phyloP scores from a whole-genome alignment of 805 yeast genomes.

The Dipodascus geniculatus region DNA sequence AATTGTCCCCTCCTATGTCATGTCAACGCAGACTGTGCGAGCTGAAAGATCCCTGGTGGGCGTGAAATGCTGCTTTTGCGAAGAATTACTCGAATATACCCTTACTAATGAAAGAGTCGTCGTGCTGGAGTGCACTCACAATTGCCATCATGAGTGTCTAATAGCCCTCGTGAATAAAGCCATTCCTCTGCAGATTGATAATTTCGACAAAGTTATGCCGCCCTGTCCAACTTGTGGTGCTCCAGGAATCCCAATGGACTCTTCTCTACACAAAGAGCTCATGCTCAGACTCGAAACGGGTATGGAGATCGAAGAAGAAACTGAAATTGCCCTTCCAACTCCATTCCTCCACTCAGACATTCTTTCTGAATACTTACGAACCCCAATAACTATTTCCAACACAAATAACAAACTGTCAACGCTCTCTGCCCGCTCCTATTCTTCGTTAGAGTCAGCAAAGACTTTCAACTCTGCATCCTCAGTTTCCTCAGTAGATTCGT shows the following conservation, averaged over 20 bases:
- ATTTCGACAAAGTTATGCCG: neutral
- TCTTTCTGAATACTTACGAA: neutral
- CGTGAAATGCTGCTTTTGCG: conserved; percentile 14
- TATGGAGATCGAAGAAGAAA: neutral
- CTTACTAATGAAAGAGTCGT: conserved; percentile 11
- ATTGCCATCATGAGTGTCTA: conserved; percentile 13
- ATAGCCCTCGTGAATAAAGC: neutral
- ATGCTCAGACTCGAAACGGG: neutral
- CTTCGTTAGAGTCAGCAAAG: neutral
- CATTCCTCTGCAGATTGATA: neutral
- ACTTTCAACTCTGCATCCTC: neutral
- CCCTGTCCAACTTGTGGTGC: neutral
- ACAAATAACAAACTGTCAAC: neutral
- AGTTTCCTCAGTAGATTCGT: neutral
- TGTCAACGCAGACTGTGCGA: neutral
- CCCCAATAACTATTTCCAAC: neutral
- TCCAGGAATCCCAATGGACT: neutral
- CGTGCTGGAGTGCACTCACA: conserved; percentile 11
- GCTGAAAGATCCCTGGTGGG: conserved; percentile 1
- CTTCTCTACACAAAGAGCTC: neutral
- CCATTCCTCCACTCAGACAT: neutral
- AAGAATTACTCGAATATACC: conserved; percentile 12
- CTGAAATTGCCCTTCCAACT: neutral
- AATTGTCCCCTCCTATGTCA: neutral
- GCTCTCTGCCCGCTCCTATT: neutral